Base-by-base conservation (phyloP, 768 basidiomycete species). In the Russula compacta region DNA sequence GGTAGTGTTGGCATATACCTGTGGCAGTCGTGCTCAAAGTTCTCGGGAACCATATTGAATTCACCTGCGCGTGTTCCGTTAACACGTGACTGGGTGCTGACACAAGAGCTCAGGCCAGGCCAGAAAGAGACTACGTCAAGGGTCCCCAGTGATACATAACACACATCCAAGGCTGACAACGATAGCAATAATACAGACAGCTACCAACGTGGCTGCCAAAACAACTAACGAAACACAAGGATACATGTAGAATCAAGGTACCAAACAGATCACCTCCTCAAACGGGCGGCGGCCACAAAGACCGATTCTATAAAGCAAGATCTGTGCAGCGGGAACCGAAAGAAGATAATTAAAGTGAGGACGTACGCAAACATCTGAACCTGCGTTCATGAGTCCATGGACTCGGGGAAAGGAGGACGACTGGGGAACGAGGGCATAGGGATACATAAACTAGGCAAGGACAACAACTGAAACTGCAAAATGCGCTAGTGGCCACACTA, bases 161-260 rank as follows among this genome's bases (percentile, higher is more conserved):
- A 48, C 56, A 56, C 29, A 57, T 40, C 43, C 24, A 39, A 36
- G 40, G 17, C 29, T 38, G 39, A 57, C 56, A 53, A 33, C 12
- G 49, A 52, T 53, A 58, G 51, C 51, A 58, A 39, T 51, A 53
- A 61, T 63, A 63, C 61, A 62, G 21, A 47, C 35, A 29, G 14
- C 35, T 6, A 24, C 43, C 4, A 38, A 47, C 15, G 24, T 24
- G 17, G 12, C 38, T 40, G 44, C 56, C 24, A 53, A 48, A 36
- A 63, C 56, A 49, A 19, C 56, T 63, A 63, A 53, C 49, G 33
- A 58, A 54, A 63, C 52, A 58, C 40, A n/a, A 36, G 40, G 29
- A 35, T 60, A 60, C 54, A 56, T 38, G 40, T 48, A 56, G 50
- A 40, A 44, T 42, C 56, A 62, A 14, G 32, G 15, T 35, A 58